Base-by-base conservation (phyloP, 1,284 basidiomycete species). In the Singerocomus rubriflavus region DNA sequence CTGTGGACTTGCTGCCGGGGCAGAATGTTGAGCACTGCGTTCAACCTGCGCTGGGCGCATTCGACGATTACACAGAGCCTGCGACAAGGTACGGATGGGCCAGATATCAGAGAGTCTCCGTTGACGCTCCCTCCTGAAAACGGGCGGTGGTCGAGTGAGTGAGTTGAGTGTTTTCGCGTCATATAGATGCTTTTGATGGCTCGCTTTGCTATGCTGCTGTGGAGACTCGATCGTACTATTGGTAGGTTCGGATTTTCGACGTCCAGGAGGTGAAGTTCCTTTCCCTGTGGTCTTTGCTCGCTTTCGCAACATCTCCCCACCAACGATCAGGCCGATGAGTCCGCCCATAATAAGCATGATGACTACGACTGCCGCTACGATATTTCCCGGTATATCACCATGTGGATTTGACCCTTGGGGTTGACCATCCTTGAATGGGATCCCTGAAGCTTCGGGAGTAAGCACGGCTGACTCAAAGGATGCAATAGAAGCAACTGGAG, bases 261-360 rank as follows among this genome's bases (percentile, higher is more conserved):
- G 31, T 44, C 55, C 40, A 27, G 35, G 32, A 27, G 44, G 27
- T 6, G 43, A 27, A 7, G 10, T 26, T 5, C 17, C 31, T 41
- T 40, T 12, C 4, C 16, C 36, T 16, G 40, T 21, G n/a, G 30
- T 16, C 42, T 35, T 68, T 35, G 44, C 25, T 35, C 48, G 52
- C 47, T 54, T 63, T 50, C 66, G 65, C 26, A 69, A n/a, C 32
- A 57, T 45, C 44, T 57, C 57, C 13, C 68, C 68, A 40, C 55
- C 67, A 10, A 65, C n/a, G 9, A 64, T 33, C 44, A 66, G 33
- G 30, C 65, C 59, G 9, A 66, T 36, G 13, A 66, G 55, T 13
- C 62, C 60, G 3, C 62, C 66, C 30, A 66, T 14, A 42, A 70
- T n/a, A 33, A 70, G 54, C 27, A 68, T 42, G 30, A 55, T 17